Evolutionary conservation across 169 alveolate genomes (phyloP).

Genomic region (Plasmodium gallinaceum): DNA sequence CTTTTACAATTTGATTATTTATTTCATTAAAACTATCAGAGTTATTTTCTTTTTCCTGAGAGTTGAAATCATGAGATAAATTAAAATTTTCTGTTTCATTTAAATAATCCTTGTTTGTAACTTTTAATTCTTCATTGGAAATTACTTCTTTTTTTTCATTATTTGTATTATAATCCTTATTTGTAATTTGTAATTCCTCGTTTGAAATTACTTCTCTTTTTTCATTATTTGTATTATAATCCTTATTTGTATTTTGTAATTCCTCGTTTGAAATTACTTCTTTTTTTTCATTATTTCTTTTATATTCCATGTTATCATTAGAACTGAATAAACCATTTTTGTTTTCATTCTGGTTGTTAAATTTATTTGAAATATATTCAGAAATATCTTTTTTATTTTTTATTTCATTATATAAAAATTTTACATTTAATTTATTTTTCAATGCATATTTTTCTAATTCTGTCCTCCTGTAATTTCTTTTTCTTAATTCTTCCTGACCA

Average conservation of each 20-base stretch:
- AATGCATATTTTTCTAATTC: constrained; percentile 11
- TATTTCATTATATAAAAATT: constrained; percentile 14
- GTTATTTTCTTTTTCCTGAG: not conserved
- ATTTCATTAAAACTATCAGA: not conserved
- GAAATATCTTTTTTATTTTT: not conserved
- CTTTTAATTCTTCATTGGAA: not conserved
- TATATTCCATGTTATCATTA: not conserved
- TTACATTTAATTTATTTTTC: constrained; percentile 17
- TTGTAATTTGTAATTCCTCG: not conserved
- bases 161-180: not conserved
- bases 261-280: not conserved
- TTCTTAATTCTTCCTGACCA: constrained; percentile 84
- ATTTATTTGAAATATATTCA: not conserved
- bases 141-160: not conserved
- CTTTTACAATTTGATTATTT: not conserved
- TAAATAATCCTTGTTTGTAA: not conserved
- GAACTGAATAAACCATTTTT: not conserved
- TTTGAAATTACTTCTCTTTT: not conserved
- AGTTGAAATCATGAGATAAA: not conserved
- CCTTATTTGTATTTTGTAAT: not conserved
- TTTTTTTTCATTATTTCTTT: constrained; percentile 3
- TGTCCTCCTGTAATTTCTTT: constrained; percentile 58
- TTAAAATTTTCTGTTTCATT: not conserved
- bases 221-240: not conserved
- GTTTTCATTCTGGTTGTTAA: constrained; percentile 8